Conservation (phyloP, 2,329 filamentous ascomycete genomes). For the Trichoderma sp. region DNA sequence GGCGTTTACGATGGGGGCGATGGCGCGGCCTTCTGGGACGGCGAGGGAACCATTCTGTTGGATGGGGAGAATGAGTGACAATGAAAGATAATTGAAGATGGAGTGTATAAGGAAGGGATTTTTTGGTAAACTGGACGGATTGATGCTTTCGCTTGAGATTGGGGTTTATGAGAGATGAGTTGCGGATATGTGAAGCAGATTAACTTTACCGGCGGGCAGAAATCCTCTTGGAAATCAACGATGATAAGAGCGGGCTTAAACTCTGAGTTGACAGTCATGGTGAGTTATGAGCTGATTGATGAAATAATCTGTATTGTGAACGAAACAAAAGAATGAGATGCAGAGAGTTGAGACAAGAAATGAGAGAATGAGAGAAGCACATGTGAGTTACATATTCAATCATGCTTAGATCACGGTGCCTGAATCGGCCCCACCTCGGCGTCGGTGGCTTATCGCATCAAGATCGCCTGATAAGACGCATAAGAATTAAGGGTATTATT, state of each 20-base stretch:
- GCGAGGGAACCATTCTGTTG: slow-evolving; percentile 79
- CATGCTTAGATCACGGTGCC: neutral
- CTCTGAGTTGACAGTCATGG: neutral
- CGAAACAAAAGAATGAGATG: neutral
- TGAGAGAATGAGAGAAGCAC: neutral
- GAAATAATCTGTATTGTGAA: accelerated
- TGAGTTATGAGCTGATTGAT: neutral
- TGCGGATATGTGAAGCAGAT: neutral
- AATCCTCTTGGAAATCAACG: slow-evolving; percentile 92
- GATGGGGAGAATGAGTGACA: neutral
- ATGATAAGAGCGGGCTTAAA: slow-evolving; percentile 61
- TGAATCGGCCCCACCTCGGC: neutral
- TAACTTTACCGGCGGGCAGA: slow-evolving; percentile 76
- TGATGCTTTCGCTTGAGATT: neutral
- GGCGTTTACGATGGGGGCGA: slow-evolving; percentile 68
- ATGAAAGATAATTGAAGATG: neutral
- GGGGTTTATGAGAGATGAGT: neutral
- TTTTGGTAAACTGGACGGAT: neutral
- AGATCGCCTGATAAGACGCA: neutral
- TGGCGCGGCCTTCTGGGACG: slow-evolving; percentile 68
- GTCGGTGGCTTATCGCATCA: neutral
- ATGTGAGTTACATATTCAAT: neutral
- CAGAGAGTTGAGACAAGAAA: neutral
- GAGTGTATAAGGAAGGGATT: neutral
- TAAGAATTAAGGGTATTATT: neutral